These are phyloP conservation scores for Alternaria sp. DNA, from an alignment of 2,329 filamentous ascomycete genomes.

Conservation along the genomic window DNA sequence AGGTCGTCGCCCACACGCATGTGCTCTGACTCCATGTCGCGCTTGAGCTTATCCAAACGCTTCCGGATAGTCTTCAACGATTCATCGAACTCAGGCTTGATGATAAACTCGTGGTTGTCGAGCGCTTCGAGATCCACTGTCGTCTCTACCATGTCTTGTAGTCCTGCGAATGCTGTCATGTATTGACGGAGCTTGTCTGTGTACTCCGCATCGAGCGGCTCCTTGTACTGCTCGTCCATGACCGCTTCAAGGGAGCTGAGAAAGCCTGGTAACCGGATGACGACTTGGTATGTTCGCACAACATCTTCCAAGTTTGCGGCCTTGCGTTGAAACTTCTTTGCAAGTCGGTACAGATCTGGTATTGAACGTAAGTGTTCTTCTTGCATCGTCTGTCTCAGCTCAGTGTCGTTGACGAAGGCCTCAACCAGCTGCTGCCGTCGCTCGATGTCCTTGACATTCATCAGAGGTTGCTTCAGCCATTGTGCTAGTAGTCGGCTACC, in stretches of 20 bases:
- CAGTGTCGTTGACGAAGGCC: slow-evolving; percentile 91
- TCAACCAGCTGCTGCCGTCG: slow-evolving; percentile 93
- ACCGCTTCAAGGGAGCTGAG: slow-evolving; percentile 88
- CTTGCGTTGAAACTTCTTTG: slow-evolving; percentile 93
- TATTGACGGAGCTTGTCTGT: slow-evolving; percentile 80
- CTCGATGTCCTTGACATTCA: slow-evolving; percentile 89
- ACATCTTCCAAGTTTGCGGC: slow-evolving; percentile 95
- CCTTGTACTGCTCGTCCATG: slow-evolving; percentile 94
- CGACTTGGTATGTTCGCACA: slow-evolving; percentile 91
- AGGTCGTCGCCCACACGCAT: slow-evolving; percentile 79
- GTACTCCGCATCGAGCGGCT: slow-evolving; percentile 86
- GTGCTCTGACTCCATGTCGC: slow-evolving; percentile 87
- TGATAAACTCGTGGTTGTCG: slow-evolving; percentile 97
- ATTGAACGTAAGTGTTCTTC: slow-evolving; percentile 94
- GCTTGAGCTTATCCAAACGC: slow-evolving; percentile 84
- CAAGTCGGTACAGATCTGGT: slow-evolving; percentile 90
- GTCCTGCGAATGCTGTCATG: slow-evolving; percentile 79
- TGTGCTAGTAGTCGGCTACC: slow-evolving; percentile 90
- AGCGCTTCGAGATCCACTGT: slow-evolving; percentile 95
- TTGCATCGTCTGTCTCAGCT: slow-evolving; percentile 93
- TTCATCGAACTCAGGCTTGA: slow-evolving; percentile 98
- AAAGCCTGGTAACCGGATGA: slow-evolving; percentile 90
- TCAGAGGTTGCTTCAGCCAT: slow-evolving; percentile 97
- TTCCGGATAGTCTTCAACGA: slow-evolving; percentile 85
- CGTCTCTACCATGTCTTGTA: slow-evolving; percentile 98